Evolutionary conservation across 352 stramenopile species (phyloP).

Genomic region (Phytophthora nicotianae): DNA sequence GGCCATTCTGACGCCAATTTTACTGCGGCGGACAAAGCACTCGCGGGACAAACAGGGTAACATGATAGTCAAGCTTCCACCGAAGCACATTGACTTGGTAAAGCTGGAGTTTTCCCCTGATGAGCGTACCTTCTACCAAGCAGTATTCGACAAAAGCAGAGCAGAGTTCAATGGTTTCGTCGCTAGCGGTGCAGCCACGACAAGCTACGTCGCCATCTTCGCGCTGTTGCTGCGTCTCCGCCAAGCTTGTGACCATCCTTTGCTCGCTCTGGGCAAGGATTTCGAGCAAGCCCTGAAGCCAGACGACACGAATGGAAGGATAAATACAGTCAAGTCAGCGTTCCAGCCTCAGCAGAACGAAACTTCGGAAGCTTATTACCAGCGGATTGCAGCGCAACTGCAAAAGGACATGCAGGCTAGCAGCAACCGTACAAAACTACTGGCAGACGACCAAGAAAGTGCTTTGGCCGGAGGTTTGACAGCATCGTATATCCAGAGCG

Average conservation of each 20-base stretch:
- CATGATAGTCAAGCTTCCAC: slow-evolving; percentile 71
- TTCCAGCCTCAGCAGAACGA: slow-evolving; percentile 62
- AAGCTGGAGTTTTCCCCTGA: slow-evolving; percentile 71
- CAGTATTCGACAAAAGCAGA: slow-evolving; percentile 84
- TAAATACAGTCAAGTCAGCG: slow-evolving; percentile 9
- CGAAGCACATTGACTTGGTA: slow-evolving; percentile 73
- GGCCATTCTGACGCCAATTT: slow-evolving; percentile 67
- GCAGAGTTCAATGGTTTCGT: slow-evolving; percentile 91
- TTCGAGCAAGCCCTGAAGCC: slow-evolving; percentile 48
- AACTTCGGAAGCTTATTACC: slow-evolving; percentile 63
- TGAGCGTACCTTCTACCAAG: slow-evolving; percentile 88
- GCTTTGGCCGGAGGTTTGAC: slow-evolving; percentile 35
- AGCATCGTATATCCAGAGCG: slow-evolving; percentile 66
- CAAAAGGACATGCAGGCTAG: slow-evolving; percentile 54
- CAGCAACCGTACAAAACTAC: slow-evolving; percentile 27
- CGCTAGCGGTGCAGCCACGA: slow-evolving; percentile 66
- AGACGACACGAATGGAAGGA: not conserved
- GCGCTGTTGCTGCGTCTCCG: slow-evolving; percentile 85
- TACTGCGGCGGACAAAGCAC: slow-evolving; percentile 89
- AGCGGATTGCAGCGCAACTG: slow-evolving; percentile 56
- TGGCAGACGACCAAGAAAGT: slow-evolving; percentile 5
- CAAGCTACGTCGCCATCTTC: slow-evolving; percentile 91
- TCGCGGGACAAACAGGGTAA: slow-evolving; percentile 68
- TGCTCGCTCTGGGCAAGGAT: slow-evolving; percentile 79
- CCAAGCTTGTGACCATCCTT: slow-evolving; percentile 91